A percentile compares a stretch with the other conserved stretches of the same genome.
Conservation (phyloP, 2,329 filamentous ascomycete genomes). For the Corynespora cassiicola region DNA sequence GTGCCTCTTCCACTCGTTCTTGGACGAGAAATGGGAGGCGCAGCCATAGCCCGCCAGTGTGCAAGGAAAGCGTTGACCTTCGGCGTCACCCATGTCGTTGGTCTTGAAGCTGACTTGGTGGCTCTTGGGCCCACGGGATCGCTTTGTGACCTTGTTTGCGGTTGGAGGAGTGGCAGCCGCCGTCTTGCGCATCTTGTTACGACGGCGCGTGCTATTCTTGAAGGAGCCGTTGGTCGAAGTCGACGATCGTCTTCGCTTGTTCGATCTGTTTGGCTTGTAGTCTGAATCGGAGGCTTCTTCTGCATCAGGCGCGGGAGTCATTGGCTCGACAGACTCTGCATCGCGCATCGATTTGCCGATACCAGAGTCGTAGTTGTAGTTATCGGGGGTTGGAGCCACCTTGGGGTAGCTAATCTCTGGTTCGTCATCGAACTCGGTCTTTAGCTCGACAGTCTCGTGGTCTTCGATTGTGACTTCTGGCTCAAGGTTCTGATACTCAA, state of each 20-base stretch:
- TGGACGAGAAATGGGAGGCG: conserved; percentile 72
- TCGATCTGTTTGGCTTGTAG: conserved; percentile 35
- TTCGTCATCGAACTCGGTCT: conserved; percentile 29
- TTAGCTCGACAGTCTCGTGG: conserved; percentile 24
- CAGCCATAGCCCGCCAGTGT: conserved; percentile 83
- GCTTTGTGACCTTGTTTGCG: conserved; percentile 24
- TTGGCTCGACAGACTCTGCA: conserved; percentile 45
- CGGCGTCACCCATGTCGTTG: conserved; percentile 16
- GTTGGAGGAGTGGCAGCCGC: conserved; percentile 15
- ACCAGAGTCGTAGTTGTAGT: conserved; percentile 31
- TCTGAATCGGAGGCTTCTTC: conserved; percentile 43
- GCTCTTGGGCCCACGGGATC: conserved; percentile 14
- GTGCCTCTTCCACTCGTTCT: conserved; percentile 97
- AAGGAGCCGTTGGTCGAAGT: conserved; percentile 27
- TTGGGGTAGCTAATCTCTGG: conserved; percentile 21
- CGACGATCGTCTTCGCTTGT: conserved; percentile 34
- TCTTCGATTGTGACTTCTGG: conserved; percentile 32
- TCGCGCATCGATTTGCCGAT: conserved; percentile 37
- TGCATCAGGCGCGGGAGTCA: conserved; percentile 29
- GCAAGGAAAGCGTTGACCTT: conserved; percentile 71
- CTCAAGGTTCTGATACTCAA: conserved; percentile 39
- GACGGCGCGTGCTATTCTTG: conserved; percentile 22
- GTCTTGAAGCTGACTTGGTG: conserved; percentile 15
- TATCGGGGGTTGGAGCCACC: conserved; percentile 17
- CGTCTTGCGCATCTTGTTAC: conserved; percentile 25